Evolutionary conservation across 805 yeast species (phyloP).

Genomic region (Myxozyma monticola): DNA sequence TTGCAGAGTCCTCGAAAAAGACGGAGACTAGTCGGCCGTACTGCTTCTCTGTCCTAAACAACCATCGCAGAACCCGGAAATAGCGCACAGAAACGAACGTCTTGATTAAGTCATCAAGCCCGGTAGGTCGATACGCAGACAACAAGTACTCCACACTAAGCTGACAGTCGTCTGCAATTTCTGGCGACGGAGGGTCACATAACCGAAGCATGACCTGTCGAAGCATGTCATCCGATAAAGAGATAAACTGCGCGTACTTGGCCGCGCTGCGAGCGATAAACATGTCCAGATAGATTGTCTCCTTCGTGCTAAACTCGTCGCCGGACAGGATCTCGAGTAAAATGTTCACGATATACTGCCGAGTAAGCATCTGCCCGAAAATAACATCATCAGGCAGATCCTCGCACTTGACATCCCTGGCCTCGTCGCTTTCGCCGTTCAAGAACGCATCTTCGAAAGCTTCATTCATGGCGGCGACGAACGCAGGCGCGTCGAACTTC

Average conservation of each 20-base stretch:
- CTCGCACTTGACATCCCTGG: slow-evolving; percentile 47
- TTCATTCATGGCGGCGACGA: slow-evolving; percentile 71
- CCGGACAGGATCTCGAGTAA: slow-evolving; percentile 57
- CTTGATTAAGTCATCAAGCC: slow-evolving; percentile 48
- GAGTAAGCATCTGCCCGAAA: slow-evolving; percentile 46
- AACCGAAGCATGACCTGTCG: slow-evolving; percentile 51
- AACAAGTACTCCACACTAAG: slow-evolving; percentile 72
- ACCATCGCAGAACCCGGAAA: slow-evolving; percentile 56
- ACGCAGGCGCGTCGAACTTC: slow-evolving; percentile 55
- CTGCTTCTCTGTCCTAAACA: slow-evolving; percentile 56
- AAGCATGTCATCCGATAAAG: slow-evolving; percentile 62
- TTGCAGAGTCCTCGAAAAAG: slow-evolving; percentile 24
- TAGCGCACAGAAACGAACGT: slow-evolving; percentile 57
- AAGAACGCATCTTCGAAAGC: slow-evolving; percentile 77
- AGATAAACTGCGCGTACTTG: slow-evolving; percentile 79
- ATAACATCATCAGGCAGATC: slow-evolving; percentile 25
- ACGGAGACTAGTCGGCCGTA: slow-evolving; percentile 50
- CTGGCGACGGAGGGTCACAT: slow-evolving; percentile 44
- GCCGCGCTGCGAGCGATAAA: slow-evolving; percentile 81
- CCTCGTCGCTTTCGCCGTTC: slow-evolving; percentile 46
- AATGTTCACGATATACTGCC: slow-evolving; percentile 79
- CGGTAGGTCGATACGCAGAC: slow-evolving; percentile 61
- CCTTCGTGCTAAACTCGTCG: slow-evolving; percentile 23
- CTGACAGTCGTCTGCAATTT: slow-evolving; percentile 61
- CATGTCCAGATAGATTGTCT: slow-evolving; percentile 49